Conservation (phyloP, 202 grass and related monocot genomes). For the Digitaria exilis region DNA sequence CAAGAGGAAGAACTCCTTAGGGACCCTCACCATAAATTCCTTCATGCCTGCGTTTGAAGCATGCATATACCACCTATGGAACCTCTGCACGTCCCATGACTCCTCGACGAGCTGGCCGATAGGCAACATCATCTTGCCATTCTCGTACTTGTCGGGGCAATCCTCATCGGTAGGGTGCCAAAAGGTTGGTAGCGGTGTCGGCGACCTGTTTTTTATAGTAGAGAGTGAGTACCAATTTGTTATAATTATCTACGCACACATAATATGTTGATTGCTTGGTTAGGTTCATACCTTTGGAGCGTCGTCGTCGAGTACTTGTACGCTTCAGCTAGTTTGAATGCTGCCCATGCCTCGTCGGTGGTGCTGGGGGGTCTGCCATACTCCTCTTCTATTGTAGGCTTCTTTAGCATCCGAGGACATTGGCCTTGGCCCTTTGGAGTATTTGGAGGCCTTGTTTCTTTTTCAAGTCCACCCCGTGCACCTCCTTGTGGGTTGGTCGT, state of each 20-base stretch:
- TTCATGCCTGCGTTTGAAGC: too few relatives aligned
- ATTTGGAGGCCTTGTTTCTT: too few relatives aligned
- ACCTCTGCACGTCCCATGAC: background rate
- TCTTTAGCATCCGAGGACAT: background rate
- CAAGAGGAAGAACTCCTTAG: too few relatives aligned
- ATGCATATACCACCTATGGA: background rate
- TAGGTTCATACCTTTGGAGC: background rate
- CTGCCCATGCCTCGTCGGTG: background rate
- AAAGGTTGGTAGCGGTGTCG: accelerated
- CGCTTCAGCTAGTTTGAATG: background rate
- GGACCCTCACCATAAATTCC: too few relatives aligned
- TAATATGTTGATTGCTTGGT: too few relatives aligned
- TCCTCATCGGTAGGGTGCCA: background rate
- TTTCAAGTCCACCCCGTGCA: too few relatives aligned
- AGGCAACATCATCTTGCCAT: background rate
- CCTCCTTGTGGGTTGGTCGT: too few relatives aligned
- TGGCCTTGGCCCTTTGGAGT: too few relatives aligned
- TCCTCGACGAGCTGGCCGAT: background rate
- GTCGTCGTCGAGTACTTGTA: background rate
- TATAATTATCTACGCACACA: too few relatives aligned
- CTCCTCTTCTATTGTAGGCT: background rate
- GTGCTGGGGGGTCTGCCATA: too few relatives aligned
- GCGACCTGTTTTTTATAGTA: background rate
- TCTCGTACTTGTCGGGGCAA: background rate
- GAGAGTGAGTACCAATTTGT: too few relatives aligned